phyloP scores from a whole-genome alignment of 1,284 basidiomycete species.

The Gomphus bonarii region DNA sequence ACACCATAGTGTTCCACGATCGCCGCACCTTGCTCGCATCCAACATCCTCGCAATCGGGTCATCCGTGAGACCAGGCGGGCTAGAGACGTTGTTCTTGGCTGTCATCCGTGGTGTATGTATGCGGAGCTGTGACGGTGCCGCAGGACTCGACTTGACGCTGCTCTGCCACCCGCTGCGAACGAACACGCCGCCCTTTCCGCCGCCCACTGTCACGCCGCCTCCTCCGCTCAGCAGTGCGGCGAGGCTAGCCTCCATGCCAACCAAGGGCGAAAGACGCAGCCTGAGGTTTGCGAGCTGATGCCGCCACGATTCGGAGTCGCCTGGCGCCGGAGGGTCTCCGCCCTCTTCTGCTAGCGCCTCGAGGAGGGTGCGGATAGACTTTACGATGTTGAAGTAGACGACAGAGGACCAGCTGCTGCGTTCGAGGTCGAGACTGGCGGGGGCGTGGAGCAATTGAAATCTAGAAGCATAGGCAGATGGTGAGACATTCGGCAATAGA shows the following conservation, averaged over 20 bases:
- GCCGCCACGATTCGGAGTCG: constrained; percentile 27
- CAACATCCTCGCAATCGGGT: constrained; percentile 47
- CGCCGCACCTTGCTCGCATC: constrained; percentile 19
- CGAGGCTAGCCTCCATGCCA: constrained; percentile 55
- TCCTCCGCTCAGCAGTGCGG: constrained; percentile 43
- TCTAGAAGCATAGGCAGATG: neutral
- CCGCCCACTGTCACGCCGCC: constrained; percentile 48
- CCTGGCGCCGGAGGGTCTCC: constrained; percentile 14
- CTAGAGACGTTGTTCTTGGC: constrained; percentile 18
- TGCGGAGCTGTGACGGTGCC: neutral
- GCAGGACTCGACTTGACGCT: constrained; percentile 8
- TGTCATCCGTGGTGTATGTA: neutral
- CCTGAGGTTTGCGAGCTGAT: constrained; percentile 43
- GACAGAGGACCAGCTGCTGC: constrained; percentile 64
- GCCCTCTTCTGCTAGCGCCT: constrained; percentile 38
- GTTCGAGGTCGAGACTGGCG: constrained; percentile 54
- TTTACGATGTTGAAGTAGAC: constrained; percentile 76
- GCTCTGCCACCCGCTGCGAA: constrained; percentile 19
- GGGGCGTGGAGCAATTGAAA: constrained; percentile 73
- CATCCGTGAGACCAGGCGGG: constrained; percentile 24
- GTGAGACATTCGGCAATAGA: neutral
- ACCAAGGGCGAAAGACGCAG: constrained; percentile 51
- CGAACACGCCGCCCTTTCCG: constrained; percentile 46
- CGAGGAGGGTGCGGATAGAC: constrained; percentile 62
- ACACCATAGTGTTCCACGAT: neutral